phyloP scores from a whole-genome alignment of 2,329 filamentous ascomycete species.

The Talaromyces sp. region DNA sequence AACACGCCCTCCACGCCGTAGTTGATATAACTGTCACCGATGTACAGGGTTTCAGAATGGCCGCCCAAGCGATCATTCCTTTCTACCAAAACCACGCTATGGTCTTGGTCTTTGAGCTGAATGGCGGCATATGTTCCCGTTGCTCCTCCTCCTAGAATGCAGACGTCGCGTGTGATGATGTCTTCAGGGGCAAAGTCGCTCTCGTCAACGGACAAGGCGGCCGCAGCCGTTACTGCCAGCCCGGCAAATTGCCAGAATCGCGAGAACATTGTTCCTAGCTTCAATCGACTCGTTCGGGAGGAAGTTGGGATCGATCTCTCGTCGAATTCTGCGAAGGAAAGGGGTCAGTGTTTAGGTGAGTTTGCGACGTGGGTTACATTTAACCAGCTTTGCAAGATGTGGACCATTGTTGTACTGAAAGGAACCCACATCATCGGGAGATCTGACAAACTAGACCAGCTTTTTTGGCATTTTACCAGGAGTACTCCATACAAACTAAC shows the following conservation, averaged over 20 bases:
- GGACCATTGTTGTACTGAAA: no score
- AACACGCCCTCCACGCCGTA: neutral
- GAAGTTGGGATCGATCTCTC: neutral
- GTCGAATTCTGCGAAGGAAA: neutral
- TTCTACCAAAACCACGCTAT: conserved; percentile 32
- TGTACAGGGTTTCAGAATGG: conserved; percentile 23
- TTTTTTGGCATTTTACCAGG: no score
- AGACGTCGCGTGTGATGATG: conserved; percentile 24
- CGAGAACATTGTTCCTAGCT: neutral
- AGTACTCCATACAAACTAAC: no score
- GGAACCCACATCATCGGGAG: no score
- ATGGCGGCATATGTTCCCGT: conserved; percentile 30
- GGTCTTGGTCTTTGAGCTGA: conserved; percentile 22
- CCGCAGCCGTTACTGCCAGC: neutral
- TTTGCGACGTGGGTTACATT: neutral
- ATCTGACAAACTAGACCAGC: no score
- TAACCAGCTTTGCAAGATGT: no score
- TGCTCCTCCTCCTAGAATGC: conserved; percentile 32
- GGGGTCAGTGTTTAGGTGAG: neutral
- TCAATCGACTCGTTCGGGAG: neutral
- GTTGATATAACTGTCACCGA: conserved; percentile 12
- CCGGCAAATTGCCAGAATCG: neutral
- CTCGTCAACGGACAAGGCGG: neutral
- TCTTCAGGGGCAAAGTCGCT: conserved; percentile 5
- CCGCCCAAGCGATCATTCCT: conserved; percentile 27